phyloP scores from a whole-genome alignment of 139 green algal genomes.

The Micractinium sp. region DNA sequence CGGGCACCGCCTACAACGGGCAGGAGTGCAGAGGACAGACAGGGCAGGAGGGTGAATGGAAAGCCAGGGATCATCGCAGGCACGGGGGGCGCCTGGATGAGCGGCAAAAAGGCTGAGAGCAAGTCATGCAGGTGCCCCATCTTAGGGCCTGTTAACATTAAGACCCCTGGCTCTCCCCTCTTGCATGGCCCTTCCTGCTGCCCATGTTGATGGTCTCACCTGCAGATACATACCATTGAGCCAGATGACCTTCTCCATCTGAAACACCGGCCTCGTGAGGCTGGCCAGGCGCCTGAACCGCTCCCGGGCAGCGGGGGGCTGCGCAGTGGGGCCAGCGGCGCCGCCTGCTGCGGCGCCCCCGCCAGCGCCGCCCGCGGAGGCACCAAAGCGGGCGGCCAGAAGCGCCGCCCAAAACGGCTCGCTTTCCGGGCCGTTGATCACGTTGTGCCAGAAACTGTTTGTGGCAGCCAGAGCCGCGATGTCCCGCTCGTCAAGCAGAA shows the following conservation, averaged over 20 bases:
- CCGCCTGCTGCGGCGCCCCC: neutral
- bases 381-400: neutral
- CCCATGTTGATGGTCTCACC: neutral
- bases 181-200: too few relatives aligned
- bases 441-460: neutral
- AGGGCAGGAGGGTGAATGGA: neutral
- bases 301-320: neutral
- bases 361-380: neutral
- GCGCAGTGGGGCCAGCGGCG: neutral
- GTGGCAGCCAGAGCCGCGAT: neutral
- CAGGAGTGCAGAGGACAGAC: neutral
- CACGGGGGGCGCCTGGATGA: too few relatives aligned
- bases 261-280: neutral
- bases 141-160: neutral
- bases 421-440: neutral
- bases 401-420: neutral
- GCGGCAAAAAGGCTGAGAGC: too few relatives aligned
- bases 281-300: slow-evolving; percentile 3
- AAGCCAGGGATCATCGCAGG: neutral
- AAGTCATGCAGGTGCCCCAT: too few relatives aligned
- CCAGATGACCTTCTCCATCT: neutral
- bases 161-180: too few relatives aligned
- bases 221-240: neutral
- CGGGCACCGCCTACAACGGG: neutral
- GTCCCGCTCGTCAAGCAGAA: neutral